These are phyloP conservation scores for Hymenoscyphus albidus DNA, from an alignment of 2,329 filamentous ascomycete species.

Conservation along the genomic window DNA sequence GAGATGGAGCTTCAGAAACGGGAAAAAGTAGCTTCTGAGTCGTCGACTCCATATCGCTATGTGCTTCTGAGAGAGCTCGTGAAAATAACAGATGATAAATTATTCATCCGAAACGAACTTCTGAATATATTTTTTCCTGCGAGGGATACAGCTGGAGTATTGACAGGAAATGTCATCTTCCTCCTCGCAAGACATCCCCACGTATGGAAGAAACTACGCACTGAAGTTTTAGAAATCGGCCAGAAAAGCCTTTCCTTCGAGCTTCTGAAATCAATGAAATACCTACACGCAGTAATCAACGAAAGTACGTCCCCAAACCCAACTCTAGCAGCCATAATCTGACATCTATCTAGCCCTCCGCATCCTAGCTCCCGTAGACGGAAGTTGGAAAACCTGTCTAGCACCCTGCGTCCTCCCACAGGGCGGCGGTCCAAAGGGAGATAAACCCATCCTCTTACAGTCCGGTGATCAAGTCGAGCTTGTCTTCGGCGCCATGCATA, in stretches of 20 bases:
- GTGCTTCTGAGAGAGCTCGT: conserved; percentile 48
- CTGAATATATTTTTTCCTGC: conserved; percentile 38
- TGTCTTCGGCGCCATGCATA: neutral
- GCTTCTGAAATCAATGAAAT: conserved; percentile 48
- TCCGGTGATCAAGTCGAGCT: conserved; percentile 6
- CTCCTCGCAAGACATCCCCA: conserved; percentile 46
- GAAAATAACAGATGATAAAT: conserved; percentile 40
- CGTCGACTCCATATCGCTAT: conserved; percentile 26
- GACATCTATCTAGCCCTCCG: neutral
- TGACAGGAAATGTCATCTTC: conserved; percentile 44
- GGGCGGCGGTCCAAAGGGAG: conserved; percentile 1
- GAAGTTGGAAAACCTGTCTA: conserved; percentile 6
- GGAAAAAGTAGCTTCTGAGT: neutral
- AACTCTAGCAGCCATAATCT: conserved; percentile 25
- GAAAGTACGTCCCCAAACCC: conserved; percentile 44
- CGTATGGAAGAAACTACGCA: conserved; percentile 39
- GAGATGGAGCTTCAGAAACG: conserved; percentile 2
- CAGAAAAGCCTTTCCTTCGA: conserved; percentile 41
- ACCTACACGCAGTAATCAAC: conserved; percentile 52
- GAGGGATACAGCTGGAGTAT: conserved; percentile 38
- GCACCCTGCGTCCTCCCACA: neutral
- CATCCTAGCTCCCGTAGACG: neutral
- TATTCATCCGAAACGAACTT: conserved; percentile 34
- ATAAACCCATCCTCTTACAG: neutral
- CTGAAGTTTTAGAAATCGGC: conserved; percentile 40